Conservation (phyloP, 2,329 filamentous ascomycete species). For the Mycocentrospora acerina region DNA sequence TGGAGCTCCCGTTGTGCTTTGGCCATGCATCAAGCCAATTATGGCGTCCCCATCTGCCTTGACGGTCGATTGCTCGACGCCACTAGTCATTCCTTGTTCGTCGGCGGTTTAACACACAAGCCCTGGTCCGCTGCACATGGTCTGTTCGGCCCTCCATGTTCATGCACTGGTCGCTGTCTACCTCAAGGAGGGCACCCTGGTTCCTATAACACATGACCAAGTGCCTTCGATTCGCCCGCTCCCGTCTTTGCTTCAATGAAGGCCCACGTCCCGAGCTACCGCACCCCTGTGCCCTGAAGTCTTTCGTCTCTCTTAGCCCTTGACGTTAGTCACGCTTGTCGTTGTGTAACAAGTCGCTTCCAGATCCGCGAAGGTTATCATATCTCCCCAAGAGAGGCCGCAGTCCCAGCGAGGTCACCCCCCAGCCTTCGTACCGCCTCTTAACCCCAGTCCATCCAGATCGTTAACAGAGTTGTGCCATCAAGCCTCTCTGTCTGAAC, state of each 20-base stretch:
- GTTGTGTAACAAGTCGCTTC: slow-evolving; percentile 42
- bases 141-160: slow-evolving; percentile 37
- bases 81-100: slow-evolving; percentile 42
- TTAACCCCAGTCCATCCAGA: slow-evolving; percentile 46
- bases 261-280: slow-evolving; percentile 45
- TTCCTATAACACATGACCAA: slow-evolving; percentile 40
- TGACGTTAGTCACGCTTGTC: slow-evolving; percentile 42
- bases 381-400: slow-evolving; percentile 38
- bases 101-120: slow-evolving; percentile 44
- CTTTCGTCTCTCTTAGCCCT: slow-evolving; percentile 38
- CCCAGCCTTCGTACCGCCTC: slow-evolving; percentile 37
- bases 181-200: slow-evolving; percentile 36
- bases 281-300: slow-evolving; percentile 39
- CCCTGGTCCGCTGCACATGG: slow-evolving; percentile 37
- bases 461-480: slow-evolving; percentile 41
- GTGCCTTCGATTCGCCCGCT: slow-evolving; percentile 40
- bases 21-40: slow-evolving; percentile 40
- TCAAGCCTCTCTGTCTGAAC: slow-evolving; percentile 43
- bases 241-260: slow-evolving; percentile 37
- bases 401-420: slow-evolving; percentile 40
- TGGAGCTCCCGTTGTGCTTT: slow-evolving; percentile 40
- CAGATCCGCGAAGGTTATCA: slow-evolving; percentile 43
- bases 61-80: slow-evolving; percentile 39
- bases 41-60: slow-evolving; percentile 36
- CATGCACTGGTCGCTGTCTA: slow-evolving; percentile 38